Evolutionary conservation across 116 monocot species (phyloP), one percentile per base, ranked within the genome.

Genomic region (Trichopus zeylanicus): DNA sequence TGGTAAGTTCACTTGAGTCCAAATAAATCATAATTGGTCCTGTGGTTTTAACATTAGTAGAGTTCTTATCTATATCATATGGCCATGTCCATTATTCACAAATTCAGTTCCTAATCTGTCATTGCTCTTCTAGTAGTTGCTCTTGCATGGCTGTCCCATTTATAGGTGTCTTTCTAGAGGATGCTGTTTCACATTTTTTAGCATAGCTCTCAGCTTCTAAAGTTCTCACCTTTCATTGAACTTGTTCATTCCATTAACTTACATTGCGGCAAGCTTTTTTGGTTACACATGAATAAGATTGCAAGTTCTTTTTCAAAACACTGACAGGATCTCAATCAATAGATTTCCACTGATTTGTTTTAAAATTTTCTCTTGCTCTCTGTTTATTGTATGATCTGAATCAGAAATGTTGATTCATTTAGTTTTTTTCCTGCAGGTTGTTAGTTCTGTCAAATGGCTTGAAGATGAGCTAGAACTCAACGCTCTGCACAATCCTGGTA

Each of bases 401-500:
- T 16, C 42, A 42, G 12, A 16, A 11, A 59, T 59, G 15, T 24
- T 13, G 13, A 9, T 59, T 53, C 12, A n/a, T n/a, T n/a, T 46
- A 16, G 9, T 34, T 73, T 33, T 47, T n/a, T 27, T 49, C 26
- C 20, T 74, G 1, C 59, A 98, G 97, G 97, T 98, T 59, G 98
- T 98, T 46, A 91, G 82, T 46, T 91, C 98, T 48, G 88, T 98
- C 31, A 98, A 91, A 67, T 98, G 98, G 98, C 91, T 98, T 68
- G 98, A 98, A 81, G 98, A 98, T 74, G 98, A 98, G 68, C 54
- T 98, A 67, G 98, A 98, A 69, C 42, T 98, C 55, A 98, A 91
- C 74, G 91, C 98, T 65, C 75, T 98, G 2, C 91, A 88, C 53
- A 91, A 91, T 64, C 88, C 98, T 63, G 80, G 88, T 29, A 91